Evolutionary conservation across 2,329 filamentous ascomycete genomes (phyloP).

Genomic region (Paracorniculantispora psalliotae): DNA sequence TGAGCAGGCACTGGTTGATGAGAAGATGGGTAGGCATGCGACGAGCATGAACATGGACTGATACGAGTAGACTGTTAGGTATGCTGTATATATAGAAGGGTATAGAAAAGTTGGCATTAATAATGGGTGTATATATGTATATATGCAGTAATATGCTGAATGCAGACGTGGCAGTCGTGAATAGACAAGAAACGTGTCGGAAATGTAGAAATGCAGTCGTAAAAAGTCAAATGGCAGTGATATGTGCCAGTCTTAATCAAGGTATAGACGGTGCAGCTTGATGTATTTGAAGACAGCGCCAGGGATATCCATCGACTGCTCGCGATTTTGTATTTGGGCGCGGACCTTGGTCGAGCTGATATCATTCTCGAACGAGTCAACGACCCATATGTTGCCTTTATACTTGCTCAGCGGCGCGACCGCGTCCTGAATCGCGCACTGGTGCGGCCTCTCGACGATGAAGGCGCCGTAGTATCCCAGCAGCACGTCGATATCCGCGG

Average conservation of each 20-base stretch:
- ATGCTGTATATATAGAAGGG: conserved; percentile 8
- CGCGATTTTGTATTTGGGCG: conserved; percentile 63
- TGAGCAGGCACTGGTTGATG: no score
- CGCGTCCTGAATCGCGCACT: conserved; percentile 80
- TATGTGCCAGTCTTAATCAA: no score
- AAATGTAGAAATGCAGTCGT: not conserved
- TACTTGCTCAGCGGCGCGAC: conserved; percentile 75
- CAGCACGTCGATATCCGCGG: conserved; percentile 82
- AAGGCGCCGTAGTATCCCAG: conserved; percentile 78
- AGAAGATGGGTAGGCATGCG: no score
- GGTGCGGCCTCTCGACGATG: conserved; percentile 77
- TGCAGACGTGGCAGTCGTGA: conserved; percentile 4
- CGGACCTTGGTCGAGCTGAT: conserved; percentile 80
- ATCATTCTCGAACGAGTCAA: conserved; percentile 56
- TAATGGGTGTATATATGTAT: not conserved
- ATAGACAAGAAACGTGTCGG: not conserved
- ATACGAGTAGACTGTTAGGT: not conserved
- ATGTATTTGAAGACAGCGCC: conserved; percentile 72
- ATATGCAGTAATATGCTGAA: conserved; percentile 1
- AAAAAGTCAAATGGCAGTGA: no score
- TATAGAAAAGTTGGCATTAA: conserved; percentile 9
- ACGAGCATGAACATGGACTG: no score
- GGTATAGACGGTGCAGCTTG: conserved; percentile 59
- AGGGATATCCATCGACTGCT: conserved; percentile 75
- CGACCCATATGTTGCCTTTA: conserved; percentile 81